Conservation (phyloP, 306 rosid genomes). For the Cucurbita ficifolia region DNA sequence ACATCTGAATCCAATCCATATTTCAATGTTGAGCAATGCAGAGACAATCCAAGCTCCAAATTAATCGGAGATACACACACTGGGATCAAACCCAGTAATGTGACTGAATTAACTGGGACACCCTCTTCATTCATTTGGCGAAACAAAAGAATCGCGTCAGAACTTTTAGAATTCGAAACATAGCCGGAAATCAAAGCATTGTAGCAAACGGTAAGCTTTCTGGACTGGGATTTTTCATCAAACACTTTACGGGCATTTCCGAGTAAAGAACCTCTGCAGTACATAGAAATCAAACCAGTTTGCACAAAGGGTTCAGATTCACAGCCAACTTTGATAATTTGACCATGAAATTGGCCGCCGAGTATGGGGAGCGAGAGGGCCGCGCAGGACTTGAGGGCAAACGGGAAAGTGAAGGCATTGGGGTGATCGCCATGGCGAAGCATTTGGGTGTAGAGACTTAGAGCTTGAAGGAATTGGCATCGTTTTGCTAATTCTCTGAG, state of each 20-base stretch:
- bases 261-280: conserved; percentile 21
- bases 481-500: conserved; percentile 55
- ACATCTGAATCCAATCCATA: conserved; percentile 34
- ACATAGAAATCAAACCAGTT: conserved; percentile 56
- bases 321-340: conserved; percentile 57
- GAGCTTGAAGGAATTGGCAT: conserved; percentile 40
- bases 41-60: conserved; percentile 32
- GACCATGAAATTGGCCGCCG: conserved; percentile 54
- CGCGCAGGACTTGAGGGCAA: conserved; percentile 74
- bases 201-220: conserved; percentile 35
- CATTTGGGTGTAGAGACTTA: conserved; percentile 51
- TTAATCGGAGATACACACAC: conserved; percentile 28
- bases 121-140: conserved; percentile 35
- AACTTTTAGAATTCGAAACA: conserved; percentile 23
- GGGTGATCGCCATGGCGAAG: conserved; percentile 59
- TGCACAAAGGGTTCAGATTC: conserved; percentile 59
- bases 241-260: conserved; percentile 54
- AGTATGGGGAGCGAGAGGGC: conserved; percentile 39
- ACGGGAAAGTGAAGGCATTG: conserved; percentile 68
- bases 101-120: conserved; percentile 31
- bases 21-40: conserved; percentile 35
- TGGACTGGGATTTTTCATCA: conserved; percentile 31
- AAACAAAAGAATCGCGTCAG: conserved; percentile 33
- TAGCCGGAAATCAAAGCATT: conserved; percentile 72
- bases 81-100: conserved; percentile 57